A percentile compares a stretch with the other conserved stretches of the same genome.
phyloP scores from a whole-genome alignment of 1,284 basidiomycete species.

The Ceratobasidium sp. region DNA sequence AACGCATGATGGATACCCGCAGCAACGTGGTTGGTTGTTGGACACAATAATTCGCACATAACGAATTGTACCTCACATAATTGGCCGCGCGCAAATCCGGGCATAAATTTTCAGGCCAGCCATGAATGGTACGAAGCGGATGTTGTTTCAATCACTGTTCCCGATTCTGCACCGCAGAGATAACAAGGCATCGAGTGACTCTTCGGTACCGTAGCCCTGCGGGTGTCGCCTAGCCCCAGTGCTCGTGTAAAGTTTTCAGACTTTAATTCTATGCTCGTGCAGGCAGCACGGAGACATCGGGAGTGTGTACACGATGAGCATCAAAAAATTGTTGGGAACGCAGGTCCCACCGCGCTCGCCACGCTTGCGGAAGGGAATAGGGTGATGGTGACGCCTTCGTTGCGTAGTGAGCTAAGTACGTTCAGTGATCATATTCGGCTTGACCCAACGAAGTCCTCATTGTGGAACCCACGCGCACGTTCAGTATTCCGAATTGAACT shows the following conservation, averaged over 20 bases:
- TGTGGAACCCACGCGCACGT: slow-evolving; percentile 37
- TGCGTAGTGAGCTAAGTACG: slow-evolving; percentile 19
- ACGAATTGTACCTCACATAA: neutral
- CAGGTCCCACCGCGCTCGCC: neutral
- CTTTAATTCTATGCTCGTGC: neutral
- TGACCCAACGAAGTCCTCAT: slow-evolving; percentile 28
- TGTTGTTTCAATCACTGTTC: slow-evolving; percentile 20
- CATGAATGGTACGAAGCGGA: neutral
- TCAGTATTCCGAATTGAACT: slow-evolving; percentile 36
- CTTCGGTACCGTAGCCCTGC: slow-evolving; percentile 27
- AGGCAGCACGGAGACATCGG: neutral
- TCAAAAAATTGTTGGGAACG: neutral
- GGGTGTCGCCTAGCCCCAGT: too few species aligned
- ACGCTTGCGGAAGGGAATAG: slow-evolving; percentile 12
- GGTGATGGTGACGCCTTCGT: slow-evolving; percentile 30
- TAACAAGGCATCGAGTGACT: slow-evolving; percentile 12
- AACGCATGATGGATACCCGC: neutral
- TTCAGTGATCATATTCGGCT: slow-evolving; percentile 16
- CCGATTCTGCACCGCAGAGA: slow-evolving; percentile 5
- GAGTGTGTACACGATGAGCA: slow-evolving; percentile 4
- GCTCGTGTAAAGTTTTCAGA: slow-evolving; percentile 21
- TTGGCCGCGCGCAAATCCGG: slow-evolving; percentile 5
- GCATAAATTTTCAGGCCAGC: slow-evolving; percentile 15
- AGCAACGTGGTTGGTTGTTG: slow-evolving; percentile 3
- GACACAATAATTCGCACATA: neutral